phyloP scores from a whole-genome alignment of 768 basidiomycete genomes.

The Glaciozyma antarctica region DNA sequence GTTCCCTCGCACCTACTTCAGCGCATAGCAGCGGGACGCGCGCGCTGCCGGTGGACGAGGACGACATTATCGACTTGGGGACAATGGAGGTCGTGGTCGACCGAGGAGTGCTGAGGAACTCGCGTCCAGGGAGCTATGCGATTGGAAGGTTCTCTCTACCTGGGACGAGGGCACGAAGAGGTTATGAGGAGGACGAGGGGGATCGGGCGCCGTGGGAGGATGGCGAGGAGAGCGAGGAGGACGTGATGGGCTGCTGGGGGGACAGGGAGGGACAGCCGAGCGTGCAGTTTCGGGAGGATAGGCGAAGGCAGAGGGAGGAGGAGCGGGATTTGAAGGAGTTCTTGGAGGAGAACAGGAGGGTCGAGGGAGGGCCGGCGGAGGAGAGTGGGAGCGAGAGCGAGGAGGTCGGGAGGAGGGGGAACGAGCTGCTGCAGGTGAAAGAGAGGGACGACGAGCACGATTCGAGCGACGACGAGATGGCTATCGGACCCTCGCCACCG shows the following conservation, averaged over 20 bases:
- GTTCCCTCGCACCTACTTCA: background rate
- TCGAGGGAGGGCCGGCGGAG: background rate
- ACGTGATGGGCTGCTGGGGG: background rate
- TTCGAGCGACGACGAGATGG: too few species aligned
- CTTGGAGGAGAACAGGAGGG: background rate
- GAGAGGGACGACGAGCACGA: background rate
- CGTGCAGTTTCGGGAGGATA: background rate
- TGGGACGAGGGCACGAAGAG: background rate
- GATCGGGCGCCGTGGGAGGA: background rate
- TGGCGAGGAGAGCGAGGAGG: background rate
- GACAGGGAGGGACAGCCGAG: background rate
- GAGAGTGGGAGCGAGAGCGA: background rate
- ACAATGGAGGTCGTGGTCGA: slow-evolving; percentile 16
- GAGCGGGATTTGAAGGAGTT: slow-evolving; percentile 1
- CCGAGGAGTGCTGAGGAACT: slow-evolving; percentile 16
- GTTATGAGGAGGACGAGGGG: background rate
- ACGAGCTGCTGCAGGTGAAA: too few species aligned
- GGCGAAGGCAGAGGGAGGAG: background rate
- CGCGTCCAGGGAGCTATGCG: slow-evolving; percentile 9
- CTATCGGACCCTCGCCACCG: too few species aligned
- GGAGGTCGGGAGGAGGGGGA: background rate
- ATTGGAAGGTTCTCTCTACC: slow-evolving; percentile 9
- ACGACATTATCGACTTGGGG: slow-evolving; percentile 29
- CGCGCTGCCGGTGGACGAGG: slow-evolving; percentile 21
- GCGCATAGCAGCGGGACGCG: slow-evolving; percentile 7